Percentiles rank a stretch among this genome's conserved stretches.
phyloP scores from a whole-genome alignment of 75 land plant species.

The Cupressus sempervirens region DNA sequence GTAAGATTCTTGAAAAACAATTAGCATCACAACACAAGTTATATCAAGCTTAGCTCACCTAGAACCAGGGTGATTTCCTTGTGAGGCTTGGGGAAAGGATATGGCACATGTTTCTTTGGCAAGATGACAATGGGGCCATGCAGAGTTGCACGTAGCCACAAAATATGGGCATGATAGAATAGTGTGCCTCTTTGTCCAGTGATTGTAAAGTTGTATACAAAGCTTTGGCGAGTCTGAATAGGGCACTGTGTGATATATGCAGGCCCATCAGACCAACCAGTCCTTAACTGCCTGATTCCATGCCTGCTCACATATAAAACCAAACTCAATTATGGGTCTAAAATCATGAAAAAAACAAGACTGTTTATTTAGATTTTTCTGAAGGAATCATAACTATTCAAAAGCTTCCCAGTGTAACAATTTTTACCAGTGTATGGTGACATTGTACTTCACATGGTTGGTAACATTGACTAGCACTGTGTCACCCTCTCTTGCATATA shows the following conservation, averaged over 20 bases:
- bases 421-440: constrained; percentile 21
- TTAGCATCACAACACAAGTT: not conserved
- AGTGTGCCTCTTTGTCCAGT: constrained; percentile 44
- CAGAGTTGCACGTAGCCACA: constrained; percentile 45
- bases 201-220: constrained; percentile 36
- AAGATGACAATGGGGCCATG: constrained; percentile 45
- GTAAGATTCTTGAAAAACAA: too few relatives aligned
- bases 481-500: constrained; percentile 25
- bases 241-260: constrained; percentile 65
- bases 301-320: constrained; percentile 31
- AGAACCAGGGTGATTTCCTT: constrained; percentile 19
- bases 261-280: constrained; percentile 61
- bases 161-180: constrained; percentile 41
- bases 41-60: not conserved
- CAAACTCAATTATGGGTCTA: not conserved
- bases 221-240: constrained; percentile 30
- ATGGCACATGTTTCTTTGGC: constrained; percentile 16
- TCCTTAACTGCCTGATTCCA: constrained; percentile 41
- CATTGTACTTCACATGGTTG: constrained; percentile 18
- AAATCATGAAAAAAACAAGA: not conserved
- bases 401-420: not conserved
- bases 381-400: not conserved
- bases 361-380: not conserved
- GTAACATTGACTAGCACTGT: constrained; percentile 21
- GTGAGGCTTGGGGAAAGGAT: constrained; percentile 22